Percentiles rank a stretch among this genome's conserved stretches.
Conservation (phyloP, 2,329 filamentous ascomycete genomes). For the Hypoxylon sp. region DNA sequence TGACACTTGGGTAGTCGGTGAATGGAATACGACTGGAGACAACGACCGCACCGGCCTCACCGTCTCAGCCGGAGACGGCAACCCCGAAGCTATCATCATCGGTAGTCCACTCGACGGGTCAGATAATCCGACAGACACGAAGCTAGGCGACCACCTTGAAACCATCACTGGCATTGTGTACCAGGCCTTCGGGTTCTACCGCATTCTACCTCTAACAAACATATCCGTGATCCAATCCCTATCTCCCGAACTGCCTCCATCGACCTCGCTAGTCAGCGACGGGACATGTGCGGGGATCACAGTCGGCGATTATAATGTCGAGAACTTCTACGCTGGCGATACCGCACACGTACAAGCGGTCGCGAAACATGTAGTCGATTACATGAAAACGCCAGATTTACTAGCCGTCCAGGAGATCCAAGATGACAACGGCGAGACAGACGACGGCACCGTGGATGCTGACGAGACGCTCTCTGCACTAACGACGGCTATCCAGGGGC, state of each 20-base stretch:
- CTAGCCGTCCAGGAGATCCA: constrained; percentile 81
- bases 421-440: constrained; percentile 73
- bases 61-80: constrained; percentile 73
- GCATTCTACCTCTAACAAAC: constrained; percentile 74
- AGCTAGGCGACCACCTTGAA: constrained; percentile 74
- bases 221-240: constrained; percentile 63
- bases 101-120: constrained; percentile 76
- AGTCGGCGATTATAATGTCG: constrained; percentile 77
- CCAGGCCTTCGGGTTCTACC: constrained; percentile 78
- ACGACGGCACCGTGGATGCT: constrained; percentile 71
- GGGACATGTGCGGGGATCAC: constrained; percentile 74
- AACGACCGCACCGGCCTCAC: constrained; percentile 77
- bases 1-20: constrained; percentile 78
- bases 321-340: constrained; percentile 72
- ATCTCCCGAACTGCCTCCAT: constrained; percentile 62
- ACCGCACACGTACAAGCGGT: constrained; percentile 70
- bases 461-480: constrained; percentile 73
- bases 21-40: constrained; percentile 73
- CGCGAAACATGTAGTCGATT: constrained; percentile 75
- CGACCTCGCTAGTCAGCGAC: constrained; percentile 68
- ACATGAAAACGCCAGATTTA: constrained; percentile 74
- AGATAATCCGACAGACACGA: constrained; percentile 70
- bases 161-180: constrained; percentile 79
- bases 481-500: constrained; percentile 64
- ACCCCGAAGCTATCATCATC: constrained; percentile 78